These are phyloP conservation scores for Russula ochroleuca DNA, from an alignment of 768 basidiomycete species.

Conservation along the genomic window DNA sequence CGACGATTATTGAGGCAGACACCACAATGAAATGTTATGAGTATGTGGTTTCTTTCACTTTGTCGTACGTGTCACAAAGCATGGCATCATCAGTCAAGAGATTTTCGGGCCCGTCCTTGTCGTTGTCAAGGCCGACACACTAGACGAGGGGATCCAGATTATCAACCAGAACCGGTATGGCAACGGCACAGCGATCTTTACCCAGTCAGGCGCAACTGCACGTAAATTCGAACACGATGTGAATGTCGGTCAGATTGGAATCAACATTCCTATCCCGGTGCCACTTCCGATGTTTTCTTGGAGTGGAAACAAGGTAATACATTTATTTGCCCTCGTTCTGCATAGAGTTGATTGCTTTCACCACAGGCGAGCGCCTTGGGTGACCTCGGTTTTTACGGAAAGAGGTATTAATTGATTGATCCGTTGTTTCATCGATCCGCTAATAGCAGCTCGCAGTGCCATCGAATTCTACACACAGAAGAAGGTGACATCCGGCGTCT, in stretches of 20 bases:
- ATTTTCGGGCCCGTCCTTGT: slow-evolving; percentile 92
- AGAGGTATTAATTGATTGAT: slow-evolving; percentile 46
- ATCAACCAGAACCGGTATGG: slow-evolving; percentile 90
- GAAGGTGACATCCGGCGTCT: slow-evolving; percentile 50
- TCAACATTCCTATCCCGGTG: slow-evolving; percentile 91
- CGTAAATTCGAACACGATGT: slow-evolving; percentile 86
- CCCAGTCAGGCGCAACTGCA: slow-evolving; percentile 92
- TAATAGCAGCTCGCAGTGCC: slow-evolving; percentile 45
- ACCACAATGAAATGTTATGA: slow-evolving; percentile 83
- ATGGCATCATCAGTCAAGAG: slow-evolving; percentile 66
- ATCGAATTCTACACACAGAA: slow-evolving; percentile 96
- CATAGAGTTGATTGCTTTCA: not conserved
- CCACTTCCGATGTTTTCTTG: slow-evolving; percentile 94
- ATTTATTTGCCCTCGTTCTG: not conserved
- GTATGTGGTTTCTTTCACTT: slow-evolving; percentile 41
- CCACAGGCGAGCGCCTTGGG: slow-evolving; percentile 68
- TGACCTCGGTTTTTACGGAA: slow-evolving; percentile 89
- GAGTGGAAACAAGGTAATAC: slow-evolving; percentile 81
- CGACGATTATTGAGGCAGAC: slow-evolving; percentile 82
- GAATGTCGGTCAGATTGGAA: slow-evolving; percentile 89
- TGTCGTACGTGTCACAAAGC: slow-evolving; percentile 7
- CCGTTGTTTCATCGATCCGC: slow-evolving; percentile 15
- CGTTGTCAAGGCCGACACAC: slow-evolving; percentile 69
- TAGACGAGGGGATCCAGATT: slow-evolving; percentile 86
- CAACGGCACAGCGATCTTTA: slow-evolving; percentile 94